phyloP scores from a whole-genome alignment of 192 early-diverging fungal species.

The Mortierella alpina region DNA sequence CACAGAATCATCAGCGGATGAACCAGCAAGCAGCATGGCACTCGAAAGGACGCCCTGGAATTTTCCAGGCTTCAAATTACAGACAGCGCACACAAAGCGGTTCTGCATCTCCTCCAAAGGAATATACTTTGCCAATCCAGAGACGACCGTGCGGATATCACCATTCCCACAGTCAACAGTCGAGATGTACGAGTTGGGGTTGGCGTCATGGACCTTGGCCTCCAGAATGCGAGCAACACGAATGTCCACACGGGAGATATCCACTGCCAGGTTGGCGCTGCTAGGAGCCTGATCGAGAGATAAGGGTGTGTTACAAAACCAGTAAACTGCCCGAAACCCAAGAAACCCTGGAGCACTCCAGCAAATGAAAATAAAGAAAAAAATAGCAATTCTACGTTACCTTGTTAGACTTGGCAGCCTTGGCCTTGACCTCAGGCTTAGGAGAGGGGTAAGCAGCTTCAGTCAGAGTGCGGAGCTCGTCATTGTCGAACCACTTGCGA shows the following conservation, averaged over 20 bases:
- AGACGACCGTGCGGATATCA: conserved; percentile 69
- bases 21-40: conserved; percentile 73
- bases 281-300: conserved; percentile 16
- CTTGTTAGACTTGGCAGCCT: conserved; percentile 65
- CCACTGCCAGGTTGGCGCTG: conserved; percentile 27
- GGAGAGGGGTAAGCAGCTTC: conserved; percentile 88
- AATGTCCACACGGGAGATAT: conserved; percentile 62
- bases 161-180: conserved; percentile 72
- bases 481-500: conserved; percentile 73
- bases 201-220: conserved; percentile 63
- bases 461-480: conserved; percentile 76
- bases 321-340: background rate
- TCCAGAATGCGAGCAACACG: conserved; percentile 71
- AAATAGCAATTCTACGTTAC: conserved; percentile 52
- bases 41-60: conserved; percentile 68
- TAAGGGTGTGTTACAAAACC: background rate
- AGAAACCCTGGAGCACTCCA: background rate
- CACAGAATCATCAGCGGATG: conserved; percentile 60
- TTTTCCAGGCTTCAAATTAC: conserved; percentile 71
- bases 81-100: conserved; percentile 64
- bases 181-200: conserved; percentile 66
- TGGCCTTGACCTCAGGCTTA: conserved; percentile 58
- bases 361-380: background rate
- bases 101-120: conserved; percentile 66
- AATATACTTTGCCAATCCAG: conserved; percentile 67